A percentile compares a stretch with the other conserved stretches of the same genome.
Conservation (phyloP, 257 asterid species). For the Rhazya stricta region DNA sequence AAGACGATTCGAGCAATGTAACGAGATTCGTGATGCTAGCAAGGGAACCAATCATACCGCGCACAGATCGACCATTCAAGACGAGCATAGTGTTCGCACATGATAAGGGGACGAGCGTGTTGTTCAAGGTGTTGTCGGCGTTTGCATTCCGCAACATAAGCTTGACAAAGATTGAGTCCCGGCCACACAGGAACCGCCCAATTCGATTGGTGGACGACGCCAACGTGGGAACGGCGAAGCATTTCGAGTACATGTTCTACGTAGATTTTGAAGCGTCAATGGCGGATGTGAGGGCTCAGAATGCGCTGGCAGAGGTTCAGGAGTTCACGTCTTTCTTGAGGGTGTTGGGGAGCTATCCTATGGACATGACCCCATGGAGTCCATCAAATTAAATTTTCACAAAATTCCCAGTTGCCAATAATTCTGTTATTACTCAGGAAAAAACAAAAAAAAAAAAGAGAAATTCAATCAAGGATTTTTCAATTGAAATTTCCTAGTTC, state of each 20-base stretch:
- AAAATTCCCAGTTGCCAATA: background rate
- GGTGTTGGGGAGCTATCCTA: constrained; percentile 88
- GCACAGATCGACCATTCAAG: constrained; percentile 86
- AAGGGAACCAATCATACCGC: constrained; percentile 75
- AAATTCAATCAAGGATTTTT: constrained; percentile 1
- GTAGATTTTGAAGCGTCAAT: constrained; percentile 86
- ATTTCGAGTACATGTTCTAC: constrained; percentile 77
- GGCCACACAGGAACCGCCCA: constrained; percentile 75
- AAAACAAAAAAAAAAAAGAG: background rate
- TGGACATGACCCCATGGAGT: constrained; percentile 89
- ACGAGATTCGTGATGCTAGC: constrained; percentile 91
- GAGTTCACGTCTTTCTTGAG: constrained; percentile 86
- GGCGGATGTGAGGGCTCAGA: constrained; percentile 90
- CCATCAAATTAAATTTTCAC: constrained; percentile 32
- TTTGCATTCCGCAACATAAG: constrained; percentile 77
- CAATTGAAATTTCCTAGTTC: constrained; percentile 6
- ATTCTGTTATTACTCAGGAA: constrained; percentile 2
- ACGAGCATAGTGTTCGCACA: constrained; percentile 88
- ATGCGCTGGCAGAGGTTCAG: constrained; percentile 85
- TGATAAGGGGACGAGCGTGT: constrained; percentile 67
- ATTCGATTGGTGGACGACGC: constrained; percentile 65
- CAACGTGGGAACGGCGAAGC: constrained; percentile 61
- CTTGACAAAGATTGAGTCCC: constrained; percentile 78
- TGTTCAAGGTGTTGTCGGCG: constrained; percentile 80
- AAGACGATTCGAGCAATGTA: constrained; percentile 76